Percentiles rank a stretch among this genome's conserved stretches.
Conservation (phyloP, 2,329 filamentous ascomycete genomes). For the Pseudocercospora fijiensis region DNA sequence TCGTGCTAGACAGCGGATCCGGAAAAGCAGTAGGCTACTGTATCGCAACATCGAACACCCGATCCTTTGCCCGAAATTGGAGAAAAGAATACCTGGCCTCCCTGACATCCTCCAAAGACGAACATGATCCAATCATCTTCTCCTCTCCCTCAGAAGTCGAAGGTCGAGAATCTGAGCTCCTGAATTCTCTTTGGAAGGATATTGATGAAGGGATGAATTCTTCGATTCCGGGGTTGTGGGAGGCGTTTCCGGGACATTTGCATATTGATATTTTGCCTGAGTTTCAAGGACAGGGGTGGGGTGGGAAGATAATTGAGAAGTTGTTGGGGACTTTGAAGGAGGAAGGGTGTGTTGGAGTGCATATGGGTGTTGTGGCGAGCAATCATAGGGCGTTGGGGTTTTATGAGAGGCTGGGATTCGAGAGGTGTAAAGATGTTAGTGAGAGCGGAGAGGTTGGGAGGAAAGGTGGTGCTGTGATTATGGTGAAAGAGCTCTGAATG, state of each 20-base stretch:
- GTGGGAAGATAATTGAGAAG: constrained; percentile 32
- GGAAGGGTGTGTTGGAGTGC: constrained; percentile 35
- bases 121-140: not conserved
- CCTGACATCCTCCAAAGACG: not conserved
- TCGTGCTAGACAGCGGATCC: constrained; percentile 39
- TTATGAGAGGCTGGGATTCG: constrained; percentile 11
- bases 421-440: not conserved
- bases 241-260: constrained; percentile 40
- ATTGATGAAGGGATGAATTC: constrained; percentile 24
- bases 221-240: constrained; percentile 25
- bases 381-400: constrained; percentile 34
- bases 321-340: constrained; percentile 31
- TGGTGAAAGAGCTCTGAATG: not conserved
- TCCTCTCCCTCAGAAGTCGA: not conserved
- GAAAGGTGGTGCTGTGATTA: not conserved
- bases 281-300: constrained; percentile 39
- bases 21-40: constrained; percentile 42
- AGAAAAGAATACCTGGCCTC: constrained; percentile 32
- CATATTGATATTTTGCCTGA: constrained; percentile 41
- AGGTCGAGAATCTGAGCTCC: not conserved
- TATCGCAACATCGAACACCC: constrained; percentile 38
- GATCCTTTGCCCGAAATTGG: constrained; percentile 33
- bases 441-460: not conserved
- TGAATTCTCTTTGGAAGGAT: constrained; percentile 13
- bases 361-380: constrained; percentile 39